These are phyloP conservation scores for Guillardia theta DNA, from an alignment of 78 protist species.

Conservation along the genomic window DNA sequence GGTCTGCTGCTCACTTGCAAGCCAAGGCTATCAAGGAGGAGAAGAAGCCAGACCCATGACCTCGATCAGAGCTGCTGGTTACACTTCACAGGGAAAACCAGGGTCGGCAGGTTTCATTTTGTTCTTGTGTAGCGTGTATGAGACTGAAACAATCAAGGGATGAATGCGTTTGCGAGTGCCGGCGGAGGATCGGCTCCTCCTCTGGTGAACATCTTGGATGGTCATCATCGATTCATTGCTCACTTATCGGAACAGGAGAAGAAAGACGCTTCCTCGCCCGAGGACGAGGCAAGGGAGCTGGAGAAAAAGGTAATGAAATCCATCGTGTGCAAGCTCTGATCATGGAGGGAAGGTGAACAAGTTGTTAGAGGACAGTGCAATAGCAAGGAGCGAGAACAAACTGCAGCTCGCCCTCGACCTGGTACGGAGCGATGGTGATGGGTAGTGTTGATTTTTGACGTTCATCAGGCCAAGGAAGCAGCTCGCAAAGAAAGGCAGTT, in stretches of 20 bases:
- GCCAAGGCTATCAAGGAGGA: neutral
- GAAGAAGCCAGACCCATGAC: conserved; percentile 72
- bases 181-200: neutral
- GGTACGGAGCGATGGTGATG: conserved; percentile 60
- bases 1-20: too few species aligned
- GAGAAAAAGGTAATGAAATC: conserved; percentile 51
- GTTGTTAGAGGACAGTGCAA: conserved; percentile 66
- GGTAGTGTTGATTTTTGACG: neutral
- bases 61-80: conserved; percentile 65
- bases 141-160: neutral
- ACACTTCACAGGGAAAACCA: neutral
- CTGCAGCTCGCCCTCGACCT: too few species aligned
- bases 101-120: neutral
- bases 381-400: neutral
- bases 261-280: conserved; percentile 42
- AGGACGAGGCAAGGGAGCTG: conserved; percentile 51
- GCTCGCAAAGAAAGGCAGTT: conserved; percentile 64
- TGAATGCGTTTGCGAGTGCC: neutral
- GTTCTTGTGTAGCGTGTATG: neutral
- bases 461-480: conserved; percentile 50
- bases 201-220: neutral
- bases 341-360: conserved; percentile 45
- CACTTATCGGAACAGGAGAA: conserved; percentile 57
- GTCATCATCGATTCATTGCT: neutral
- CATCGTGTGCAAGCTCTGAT: neutral